phyloP scores from a whole-genome alignment of 2,329 filamentous ascomycete species.

The Ophiocordyceps australis region DNA sequence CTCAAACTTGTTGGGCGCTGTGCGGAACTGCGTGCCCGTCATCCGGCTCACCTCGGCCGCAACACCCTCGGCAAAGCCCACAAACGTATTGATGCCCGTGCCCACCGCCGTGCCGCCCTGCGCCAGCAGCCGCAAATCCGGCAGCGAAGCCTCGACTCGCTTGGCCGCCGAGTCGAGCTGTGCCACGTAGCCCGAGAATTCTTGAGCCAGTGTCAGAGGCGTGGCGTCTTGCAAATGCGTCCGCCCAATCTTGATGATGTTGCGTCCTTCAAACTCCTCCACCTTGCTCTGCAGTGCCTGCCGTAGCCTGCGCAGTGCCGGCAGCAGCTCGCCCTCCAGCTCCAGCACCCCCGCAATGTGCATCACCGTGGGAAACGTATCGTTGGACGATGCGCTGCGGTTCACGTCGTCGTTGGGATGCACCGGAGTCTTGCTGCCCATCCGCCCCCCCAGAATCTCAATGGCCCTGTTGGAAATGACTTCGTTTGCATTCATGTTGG shows the following conservation, averaged over 20 bases:
- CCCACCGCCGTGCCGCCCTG: conserved; percentile 96
- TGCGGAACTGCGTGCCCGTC: conserved; percentile 86
- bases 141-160: conserved; percentile 67
- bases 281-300: conserved; percentile 76
- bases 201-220: conserved; percentile 84
- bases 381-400: conserved; percentile 96
- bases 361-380: conserved; percentile 99
- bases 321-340: conserved; percentile 70
- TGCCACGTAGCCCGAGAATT: conserved; percentile 93
- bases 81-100: conserved; percentile 93
- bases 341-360: conserved; percentile 96
- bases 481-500: conserved; percentile 99
- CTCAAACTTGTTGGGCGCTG: conserved; percentile 98
- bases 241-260: conserved; percentile 97
- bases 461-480: conserved; percentile 99
- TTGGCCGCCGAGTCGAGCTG: conserved; percentile 84
- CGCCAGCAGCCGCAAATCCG: conserved; percentile 70
- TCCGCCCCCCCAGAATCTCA: conserved; percentile 84
- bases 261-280: conserved; percentile 63
- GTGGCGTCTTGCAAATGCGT: conserved; percentile 97
- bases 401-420: conserved; percentile 99
- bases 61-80: conserved; percentile 86
- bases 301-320: conserved; percentile 65
- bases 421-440: conserved; percentile 95
- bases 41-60: conserved; percentile 81